phyloP scores from a whole-genome alignment of 345 rosid species.

The Pistacia integerrima region DNA sequence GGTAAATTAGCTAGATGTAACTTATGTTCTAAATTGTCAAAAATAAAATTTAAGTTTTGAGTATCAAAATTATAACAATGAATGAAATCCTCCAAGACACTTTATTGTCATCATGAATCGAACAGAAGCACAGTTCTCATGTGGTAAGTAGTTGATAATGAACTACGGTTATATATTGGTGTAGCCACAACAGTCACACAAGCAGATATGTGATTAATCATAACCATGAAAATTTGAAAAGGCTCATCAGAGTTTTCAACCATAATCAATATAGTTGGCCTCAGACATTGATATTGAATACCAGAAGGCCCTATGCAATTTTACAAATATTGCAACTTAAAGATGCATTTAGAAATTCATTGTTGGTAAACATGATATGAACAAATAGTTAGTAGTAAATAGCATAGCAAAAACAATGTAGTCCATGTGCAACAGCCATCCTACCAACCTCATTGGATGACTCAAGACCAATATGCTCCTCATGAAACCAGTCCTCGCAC shows the following conservation, averaged over 20 bases:
- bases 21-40: neutral
- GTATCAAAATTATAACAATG: neutral
- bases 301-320: too few species aligned
- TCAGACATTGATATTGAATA: too few species aligned
- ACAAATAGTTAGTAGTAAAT: neutral
- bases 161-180: neutral
- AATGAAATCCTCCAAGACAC: neutral
- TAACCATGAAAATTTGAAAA: too few species aligned
- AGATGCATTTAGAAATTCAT: neutral
- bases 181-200: neutral
- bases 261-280: too few species aligned
- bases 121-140: neutral
- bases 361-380: neutral
- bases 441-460: constrained; percentile 58
- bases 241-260: too few species aligned
- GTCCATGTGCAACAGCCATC: constrained; percentile 3
- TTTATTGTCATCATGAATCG: neutral
- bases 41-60: neutral
- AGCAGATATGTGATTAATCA: neutral
- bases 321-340: too few species aligned
- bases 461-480: constrained; percentile 76
- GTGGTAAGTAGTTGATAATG: neutral
- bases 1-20: neutral
- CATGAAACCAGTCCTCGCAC: constrained; percentile 99
- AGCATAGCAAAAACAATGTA: neutral